Evolutionary conservation across 1,284 basidiomycete genomes (phyloP), one percentile per base, ranked within the genome.

Genomic region (Wallemia hederae): DNA sequence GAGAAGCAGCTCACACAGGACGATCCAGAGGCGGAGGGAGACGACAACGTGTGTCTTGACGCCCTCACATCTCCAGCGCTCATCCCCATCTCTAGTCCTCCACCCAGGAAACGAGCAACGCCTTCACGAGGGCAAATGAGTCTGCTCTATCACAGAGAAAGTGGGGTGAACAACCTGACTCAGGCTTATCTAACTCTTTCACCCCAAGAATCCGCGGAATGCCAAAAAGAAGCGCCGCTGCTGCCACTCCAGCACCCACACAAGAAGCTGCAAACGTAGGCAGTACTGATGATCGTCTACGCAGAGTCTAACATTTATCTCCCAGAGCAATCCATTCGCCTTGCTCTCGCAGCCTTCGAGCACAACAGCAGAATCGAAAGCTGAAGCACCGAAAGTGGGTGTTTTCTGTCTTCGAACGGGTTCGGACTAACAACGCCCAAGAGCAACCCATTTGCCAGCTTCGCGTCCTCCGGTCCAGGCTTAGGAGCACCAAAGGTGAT

Each of bases 1-100:
- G 56, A 58, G 24, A 26, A 28, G 17, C 56, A 58, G n/a, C 24
- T 58, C 56, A 58, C 56, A 24, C 56, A 58, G 56, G 56, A 58
- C n/a, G 56, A 58, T 22, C 56, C 25, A 5, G 56, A 58, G 56
- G 56, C 24, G 2, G 56, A 58, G 17, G 56, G 56, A 15, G 56
- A 58, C 25, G 56, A 26, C 25, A 28, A 58, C 15, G 56, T 58
- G 56, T 15, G 56, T 58, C 25, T 27, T n/a, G n/a, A n/a, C n/a
- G 25, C 17, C 24, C 27, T 28, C 56, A 24, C 5, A 49, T 49
- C 22, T n/a, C 3, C n/a, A 11, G 39, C 39, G 5, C 39, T 3
- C 22, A 33, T 9, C 9, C 31, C n/a, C 22, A 9, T 49, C 5
- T 49, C 11, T 49, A 49, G 39, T 58, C 56, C 56, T 24, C 14